These are phyloP conservation scores for Termitomyces sp. DNA, from an alignment of 768 basidiomycete species.

Conservation along the genomic window DNA sequence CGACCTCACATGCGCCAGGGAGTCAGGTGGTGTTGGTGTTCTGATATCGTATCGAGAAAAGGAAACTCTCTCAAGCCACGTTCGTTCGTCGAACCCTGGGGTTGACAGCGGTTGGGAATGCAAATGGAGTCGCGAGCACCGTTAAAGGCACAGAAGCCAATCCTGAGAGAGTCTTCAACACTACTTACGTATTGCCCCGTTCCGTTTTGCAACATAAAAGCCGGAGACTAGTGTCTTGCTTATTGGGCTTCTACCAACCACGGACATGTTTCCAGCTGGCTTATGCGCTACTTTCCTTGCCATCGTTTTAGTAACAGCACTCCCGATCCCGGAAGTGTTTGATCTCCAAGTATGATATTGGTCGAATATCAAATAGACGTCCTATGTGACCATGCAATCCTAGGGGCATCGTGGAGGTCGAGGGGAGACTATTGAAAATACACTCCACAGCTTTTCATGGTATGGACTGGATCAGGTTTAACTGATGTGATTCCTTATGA, in stretches of 20 bases:
- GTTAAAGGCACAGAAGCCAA: neutral
- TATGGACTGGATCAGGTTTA: slow-evolving; percentile 24
- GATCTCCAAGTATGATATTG: slow-evolving; percentile 8
- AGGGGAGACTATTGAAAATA: slow-evolving; percentile 72
- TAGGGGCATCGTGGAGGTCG: slow-evolving; percentile 77
- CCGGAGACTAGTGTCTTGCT: neutral
- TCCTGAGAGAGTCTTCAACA: neutral
- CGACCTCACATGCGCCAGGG: no score
- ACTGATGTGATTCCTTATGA: neutral
- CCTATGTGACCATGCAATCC: neutral
- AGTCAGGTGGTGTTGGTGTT: neutral
- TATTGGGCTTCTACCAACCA: neutral
- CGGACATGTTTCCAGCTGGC: slow-evolving; percentile 3
- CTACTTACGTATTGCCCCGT: neutral
- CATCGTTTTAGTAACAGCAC: neutral
- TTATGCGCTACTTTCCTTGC: slow-evolving; percentile 2
- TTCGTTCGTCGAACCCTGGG: neutral
- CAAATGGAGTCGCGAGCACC: neutral
- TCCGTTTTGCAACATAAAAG: neutral
- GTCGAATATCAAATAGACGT: neutral
- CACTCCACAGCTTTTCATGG: slow-evolving; percentile 76
- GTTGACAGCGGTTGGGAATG: neutral
- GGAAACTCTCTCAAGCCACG: neutral
- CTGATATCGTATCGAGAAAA: neutral
- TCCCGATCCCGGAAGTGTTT: slow-evolving; percentile 3